phyloP scores from a whole-genome alignment of 2,329 filamentous ascomycete species.

The Pleurostoma richardsiae region DNA sequence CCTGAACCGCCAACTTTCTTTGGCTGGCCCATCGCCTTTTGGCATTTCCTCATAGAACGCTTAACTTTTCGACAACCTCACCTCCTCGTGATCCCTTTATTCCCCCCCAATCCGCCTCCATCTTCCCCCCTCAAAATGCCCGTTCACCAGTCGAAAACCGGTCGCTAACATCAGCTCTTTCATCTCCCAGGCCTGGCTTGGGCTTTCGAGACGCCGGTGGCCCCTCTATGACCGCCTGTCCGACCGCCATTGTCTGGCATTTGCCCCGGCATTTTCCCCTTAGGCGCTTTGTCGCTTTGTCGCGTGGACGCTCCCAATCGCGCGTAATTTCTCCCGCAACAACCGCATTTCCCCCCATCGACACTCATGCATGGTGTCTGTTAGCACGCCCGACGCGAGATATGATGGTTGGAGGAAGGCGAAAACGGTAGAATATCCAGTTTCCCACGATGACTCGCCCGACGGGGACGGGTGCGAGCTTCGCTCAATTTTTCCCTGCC shows the following conservation, averaged over 20 bases:
- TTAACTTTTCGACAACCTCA: too few species aligned
- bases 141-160: not conserved
- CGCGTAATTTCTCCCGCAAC: not conserved
- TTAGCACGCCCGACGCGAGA: conserved; percentile 29
- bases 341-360: not conserved
- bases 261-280: not conserved
- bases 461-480: conserved; percentile 58
- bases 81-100: not conserved
- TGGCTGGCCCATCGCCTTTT: too few species aligned
- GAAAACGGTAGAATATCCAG: conserved; percentile 45
- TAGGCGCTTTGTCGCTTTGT: not conserved
- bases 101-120: not conserved
- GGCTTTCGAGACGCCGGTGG: not conserved
- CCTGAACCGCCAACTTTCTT: too few species aligned
- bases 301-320: not conserved
- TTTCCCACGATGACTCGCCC: conserved; percentile 71
- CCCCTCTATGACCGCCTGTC: not conserved
- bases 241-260: not conserved
- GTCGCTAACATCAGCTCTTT: not conserved
- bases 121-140: not conserved
- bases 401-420: conserved; percentile 54
- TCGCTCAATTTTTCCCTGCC: conserved; percentile 81
- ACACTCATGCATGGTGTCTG: conserved; percentile 30
- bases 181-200: not conserved
- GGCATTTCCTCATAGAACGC: not conserved